These are phyloP conservation scores for Hypoxylon sp. DNA, from an alignment of 2,329 filamentous ascomycete genomes.

Conservation along the genomic window DNA sequence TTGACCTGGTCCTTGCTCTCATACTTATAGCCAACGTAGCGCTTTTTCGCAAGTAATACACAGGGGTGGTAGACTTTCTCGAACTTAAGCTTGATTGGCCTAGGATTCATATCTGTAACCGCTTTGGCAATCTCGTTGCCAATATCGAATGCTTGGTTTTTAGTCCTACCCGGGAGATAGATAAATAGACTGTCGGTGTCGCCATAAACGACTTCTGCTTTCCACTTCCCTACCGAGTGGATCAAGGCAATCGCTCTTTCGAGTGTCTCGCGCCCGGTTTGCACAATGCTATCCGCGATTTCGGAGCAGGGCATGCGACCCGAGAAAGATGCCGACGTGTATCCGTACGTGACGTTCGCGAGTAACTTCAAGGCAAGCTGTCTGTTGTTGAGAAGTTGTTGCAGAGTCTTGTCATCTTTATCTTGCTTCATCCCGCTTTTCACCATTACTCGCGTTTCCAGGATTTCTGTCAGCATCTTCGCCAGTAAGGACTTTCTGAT, in stretches of 20 bases:
- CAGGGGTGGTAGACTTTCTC: constrained; percentile 99
- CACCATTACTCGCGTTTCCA: constrained; percentile 97
- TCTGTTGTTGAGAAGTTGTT: constrained; percentile 90
- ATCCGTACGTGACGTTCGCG: constrained; percentile 99
- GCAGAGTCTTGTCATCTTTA: constrained; percentile 86
- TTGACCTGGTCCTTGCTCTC: constrained; percentile 79
- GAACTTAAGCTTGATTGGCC: constrained; percentile 94
- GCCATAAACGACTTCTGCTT: constrained; percentile 96
- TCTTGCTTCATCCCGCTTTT: constrained; percentile 96
- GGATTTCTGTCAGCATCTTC: constrained; percentile 95
- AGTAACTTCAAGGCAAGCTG: constrained; percentile 95
- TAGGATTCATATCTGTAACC: constrained; percentile 89
- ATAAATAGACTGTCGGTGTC: constrained; percentile 97
- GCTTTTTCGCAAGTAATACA: constrained; percentile 93
- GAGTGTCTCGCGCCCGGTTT: constrained; percentile 92
- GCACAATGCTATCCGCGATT: constrained; percentile 97
- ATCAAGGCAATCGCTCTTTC: constrained; percentile 94
- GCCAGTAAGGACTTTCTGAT: constrained; percentile 91
- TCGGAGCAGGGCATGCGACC: constrained; percentile 98
- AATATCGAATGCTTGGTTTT: constrained; percentile 89
- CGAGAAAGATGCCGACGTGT: constrained; percentile 96
- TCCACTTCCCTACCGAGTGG: constrained; percentile 88
- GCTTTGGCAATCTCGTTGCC: constrained; percentile 91
- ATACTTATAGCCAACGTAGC: constrained; percentile 98
- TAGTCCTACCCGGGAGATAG: constrained; percentile 86